These are phyloP conservation scores for Ustilago shanxiensis DNA, from an alignment of 1,284 basidiomycete species.

Conservation along the genomic window DNA sequence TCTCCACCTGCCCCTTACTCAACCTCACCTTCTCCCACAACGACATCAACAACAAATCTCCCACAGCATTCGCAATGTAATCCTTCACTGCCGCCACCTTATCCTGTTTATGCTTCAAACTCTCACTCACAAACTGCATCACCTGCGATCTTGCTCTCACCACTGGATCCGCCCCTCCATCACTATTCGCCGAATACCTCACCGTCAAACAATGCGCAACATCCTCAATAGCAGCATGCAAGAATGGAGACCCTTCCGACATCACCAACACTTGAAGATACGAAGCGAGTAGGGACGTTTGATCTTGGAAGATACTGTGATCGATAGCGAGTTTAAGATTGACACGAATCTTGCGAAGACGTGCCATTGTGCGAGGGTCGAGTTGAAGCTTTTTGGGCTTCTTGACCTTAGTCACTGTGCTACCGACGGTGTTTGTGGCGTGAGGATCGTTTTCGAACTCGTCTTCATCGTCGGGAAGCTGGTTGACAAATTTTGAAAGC, in stretches of 20 bases:
- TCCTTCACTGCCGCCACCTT: conserved; percentile 63
- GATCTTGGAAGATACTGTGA: conserved; percentile 60
- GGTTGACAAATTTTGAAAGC: conserved; percentile 66
- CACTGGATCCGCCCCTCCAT: conserved; percentile 42
- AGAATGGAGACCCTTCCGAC: conserved; percentile 56
- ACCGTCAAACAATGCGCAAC: conserved; percentile 43
- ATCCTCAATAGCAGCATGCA: conserved; percentile 47
- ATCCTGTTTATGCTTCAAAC: conserved; percentile 44
- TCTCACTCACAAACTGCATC: conserved; percentile 58
- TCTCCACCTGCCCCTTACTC: conserved; percentile 16
- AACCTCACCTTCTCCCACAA: conserved; percentile 58
- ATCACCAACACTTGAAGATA: conserved; percentile 67
- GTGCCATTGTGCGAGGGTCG: conserved; percentile 52
- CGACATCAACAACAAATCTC: conserved; percentile 65
- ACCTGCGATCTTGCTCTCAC: conserved; percentile 45
- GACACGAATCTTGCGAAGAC: conserved; percentile 61
- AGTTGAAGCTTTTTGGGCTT: conserved; percentile 48
- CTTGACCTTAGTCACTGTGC: conserved; percentile 22
- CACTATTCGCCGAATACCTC: conserved; percentile 14
- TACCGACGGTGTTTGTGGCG: conserved; percentile 9
- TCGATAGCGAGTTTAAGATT: conserved; percentile 68
- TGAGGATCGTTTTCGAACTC: conserved; percentile 20
- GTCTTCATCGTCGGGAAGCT: conserved; percentile 63
- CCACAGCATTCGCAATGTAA: conserved; percentile 62
- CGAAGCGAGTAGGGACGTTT: conserved; percentile 59